Conservation (phyloP, 768 basidiomycete species). For the Lactarius sanguifluus region DNA sequence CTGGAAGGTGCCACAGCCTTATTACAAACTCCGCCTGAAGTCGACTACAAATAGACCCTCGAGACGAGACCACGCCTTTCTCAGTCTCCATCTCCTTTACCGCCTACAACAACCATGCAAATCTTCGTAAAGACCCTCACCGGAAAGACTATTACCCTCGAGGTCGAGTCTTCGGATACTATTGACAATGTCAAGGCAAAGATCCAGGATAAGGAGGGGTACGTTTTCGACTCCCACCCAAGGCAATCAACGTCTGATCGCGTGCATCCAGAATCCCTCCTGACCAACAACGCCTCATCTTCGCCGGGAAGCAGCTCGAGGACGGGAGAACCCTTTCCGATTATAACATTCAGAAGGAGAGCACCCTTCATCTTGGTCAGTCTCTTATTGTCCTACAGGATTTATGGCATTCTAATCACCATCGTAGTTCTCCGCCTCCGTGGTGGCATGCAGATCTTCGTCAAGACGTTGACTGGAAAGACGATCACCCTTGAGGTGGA, state of each 20-base stretch:
- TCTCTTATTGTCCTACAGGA: slow-evolving; percentile 44
- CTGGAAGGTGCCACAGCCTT: slow-evolving; percentile 2
- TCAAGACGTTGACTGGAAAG: slow-evolving; percentile 88
- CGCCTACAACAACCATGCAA: slow-evolving; percentile 41
- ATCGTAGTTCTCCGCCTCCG: slow-evolving; percentile 46
- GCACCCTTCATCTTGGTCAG: slow-evolving; percentile 54
- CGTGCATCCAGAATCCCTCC: slow-evolving; percentile 59
- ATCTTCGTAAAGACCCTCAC: slow-evolving; percentile 60
- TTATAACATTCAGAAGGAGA: slow-evolving; percentile 68
- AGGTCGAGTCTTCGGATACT: slow-evolving; percentile 70
- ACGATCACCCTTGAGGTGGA: slow-evolving; percentile 89
- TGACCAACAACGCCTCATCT: slow-evolving; percentile 77
- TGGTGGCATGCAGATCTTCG: slow-evolving; percentile 77
- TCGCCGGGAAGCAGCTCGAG: slow-evolving; percentile 82
- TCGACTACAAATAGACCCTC: slow-evolving; percentile 1
- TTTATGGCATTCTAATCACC: slow-evolving; percentile 36
- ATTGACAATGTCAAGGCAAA: slow-evolving; percentile 76
- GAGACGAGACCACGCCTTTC: neutral
- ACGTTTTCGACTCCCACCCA: slow-evolving; percentile 29
- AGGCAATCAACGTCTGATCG: neutral
- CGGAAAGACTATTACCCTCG: slow-evolving; percentile 76
- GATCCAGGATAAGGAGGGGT: slow-evolving; percentile 90
- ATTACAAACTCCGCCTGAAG: slow-evolving; percentile 21
- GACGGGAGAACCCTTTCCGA: slow-evolving; percentile 75
- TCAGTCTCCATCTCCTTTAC: neutral